Base-by-base conservation (phyloP, 345 rosid species). In the Nephelium lappaceum region DNA sequence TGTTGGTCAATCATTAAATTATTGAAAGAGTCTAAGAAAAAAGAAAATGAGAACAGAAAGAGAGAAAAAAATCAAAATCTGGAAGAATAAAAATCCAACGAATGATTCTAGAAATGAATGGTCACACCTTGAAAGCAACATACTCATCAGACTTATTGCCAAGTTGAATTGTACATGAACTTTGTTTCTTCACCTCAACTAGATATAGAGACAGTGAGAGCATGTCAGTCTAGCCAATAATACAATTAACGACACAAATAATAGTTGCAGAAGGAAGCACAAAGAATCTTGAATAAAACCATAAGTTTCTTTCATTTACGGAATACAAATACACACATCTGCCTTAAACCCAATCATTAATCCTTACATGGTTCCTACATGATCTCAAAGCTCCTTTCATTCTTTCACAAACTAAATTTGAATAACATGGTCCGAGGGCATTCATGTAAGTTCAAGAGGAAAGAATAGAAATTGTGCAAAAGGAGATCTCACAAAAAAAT, bases 181-280 rank as follows among this genome's bases (percentile, higher is more conserved):
- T 86, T 80, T 69, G 89, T 65, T 87, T 90, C 89, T 84, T 84
- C 81, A 84, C 25, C 85, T 84, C 93, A 83, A 90, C 93, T 90
- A 75, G 8, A 69, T 1, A 42, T 67, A 76, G 71, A 61, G 49
- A 76, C 14, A 60, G 12, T 10, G n/a, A 70, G 8, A n/a, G 8
- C 18, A 36, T 3, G 62, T 27, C 21, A n/a, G 18, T 38, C 38
- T 68, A n/a, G 38, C 64, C 21, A 63, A 53, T 42, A 43, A 38
- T 23, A 11, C 27, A 71, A 49, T 39, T 45, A 0, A 6, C 2
- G 8, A 5, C 39, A 6, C 58, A 7, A 67, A n/a, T 53, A 10
- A 23, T 23, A 69, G 3, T 47, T 36, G 69, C 6, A 49, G n/a
- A 53, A 66, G 11, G 55, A 16, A 31, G 36, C 43, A 58, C 71